Conservation (phyloP, 441 rosid species). For the Gossypium davidsonii region DNA sequence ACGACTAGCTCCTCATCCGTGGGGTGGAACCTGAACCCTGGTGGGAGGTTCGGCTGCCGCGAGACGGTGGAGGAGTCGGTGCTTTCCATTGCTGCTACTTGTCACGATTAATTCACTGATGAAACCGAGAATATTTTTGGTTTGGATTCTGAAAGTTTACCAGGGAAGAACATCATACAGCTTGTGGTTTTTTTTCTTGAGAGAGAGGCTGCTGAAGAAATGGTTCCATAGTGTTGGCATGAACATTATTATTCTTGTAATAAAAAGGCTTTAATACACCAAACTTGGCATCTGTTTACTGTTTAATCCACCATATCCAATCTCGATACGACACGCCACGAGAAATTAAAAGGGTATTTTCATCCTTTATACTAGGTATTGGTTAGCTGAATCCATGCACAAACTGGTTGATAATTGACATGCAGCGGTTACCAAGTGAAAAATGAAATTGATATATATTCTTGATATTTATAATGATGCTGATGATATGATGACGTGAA, state of each 20-base stretch:
- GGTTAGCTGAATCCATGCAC: background rate
- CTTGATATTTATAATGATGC: background rate
- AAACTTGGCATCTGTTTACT: background rate
- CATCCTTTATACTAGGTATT: background rate
- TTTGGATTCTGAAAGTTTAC: background rate
- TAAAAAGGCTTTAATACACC: background rate
- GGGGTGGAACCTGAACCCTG: slow-evolving; percentile 78
- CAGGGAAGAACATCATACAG: background rate
- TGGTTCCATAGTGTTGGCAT: background rate
- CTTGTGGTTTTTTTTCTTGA: background rate
- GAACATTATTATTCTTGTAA: background rate
- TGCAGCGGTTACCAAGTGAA: background rate
- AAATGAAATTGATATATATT: too few relatives aligned
- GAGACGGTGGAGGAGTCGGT: background rate
- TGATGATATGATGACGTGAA: background rate
- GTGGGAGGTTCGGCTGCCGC: slow-evolving; percentile 60
- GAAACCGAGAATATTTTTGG: background rate
- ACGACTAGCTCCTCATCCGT: slow-evolving; percentile 42
- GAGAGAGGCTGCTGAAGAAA: too few relatives aligned
- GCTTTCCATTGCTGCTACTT: background rate
- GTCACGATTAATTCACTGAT: background rate
- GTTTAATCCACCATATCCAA: background rate
- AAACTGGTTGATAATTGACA: background rate
- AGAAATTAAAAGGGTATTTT: background rate
- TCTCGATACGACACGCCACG: background rate